Conservation (phyloP, 495 filamentous ascomycete genomes). For the Podospora fimiseda region DNA sequence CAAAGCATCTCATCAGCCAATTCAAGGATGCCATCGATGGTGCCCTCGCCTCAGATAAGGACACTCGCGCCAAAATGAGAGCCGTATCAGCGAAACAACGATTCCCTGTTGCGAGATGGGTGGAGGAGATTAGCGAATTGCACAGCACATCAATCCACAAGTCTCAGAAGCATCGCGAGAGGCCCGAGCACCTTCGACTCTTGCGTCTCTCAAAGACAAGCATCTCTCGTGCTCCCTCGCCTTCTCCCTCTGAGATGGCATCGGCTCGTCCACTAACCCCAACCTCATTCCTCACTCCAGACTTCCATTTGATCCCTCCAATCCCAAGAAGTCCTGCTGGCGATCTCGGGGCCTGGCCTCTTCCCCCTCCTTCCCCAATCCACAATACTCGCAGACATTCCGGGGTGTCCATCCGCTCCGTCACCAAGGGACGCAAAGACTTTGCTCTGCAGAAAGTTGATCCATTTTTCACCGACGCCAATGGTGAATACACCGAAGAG, state of each 20-base stretch:
- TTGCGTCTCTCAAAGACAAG: neutral
- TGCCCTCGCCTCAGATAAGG: constrained; percentile 53
- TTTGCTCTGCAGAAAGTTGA: constrained; percentile 56
- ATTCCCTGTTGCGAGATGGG: constrained; percentile 65
- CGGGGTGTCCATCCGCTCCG: constrained; percentile 9
- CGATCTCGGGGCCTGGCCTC: neutral
- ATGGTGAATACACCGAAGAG: constrained; percentile 48
- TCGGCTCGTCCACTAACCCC: constrained; percentile 5
- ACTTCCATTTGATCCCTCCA: constrained; percentile 25
- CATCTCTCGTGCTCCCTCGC: constrained; percentile 6
- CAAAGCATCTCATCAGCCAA: constrained; percentile 61
- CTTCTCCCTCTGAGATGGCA: constrained; percentile 10
- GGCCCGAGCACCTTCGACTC: constrained; percentile 5
- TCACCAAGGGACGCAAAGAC: constrained; percentile 22
- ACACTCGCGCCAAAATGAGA: constrained; percentile 61
- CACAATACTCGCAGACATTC: constrained; percentile 3
- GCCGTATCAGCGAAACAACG: constrained; percentile 69
- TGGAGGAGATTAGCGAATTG: constrained; percentile 54
- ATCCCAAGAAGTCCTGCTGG: constrained; percentile 2
- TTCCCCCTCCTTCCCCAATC: constrained; percentile 4
- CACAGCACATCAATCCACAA: constrained; percentile 46
- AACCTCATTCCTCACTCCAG: constrained; percentile 6
- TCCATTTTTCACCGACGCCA: constrained; percentile 58
- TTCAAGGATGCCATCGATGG: constrained; percentile 63
- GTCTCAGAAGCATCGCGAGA: constrained; percentile 23